These are phyloP conservation scores for Apiospora marii DNA, from an alignment of 2,329 filamentous ascomycete species.

Conservation along the genomic window DNA sequence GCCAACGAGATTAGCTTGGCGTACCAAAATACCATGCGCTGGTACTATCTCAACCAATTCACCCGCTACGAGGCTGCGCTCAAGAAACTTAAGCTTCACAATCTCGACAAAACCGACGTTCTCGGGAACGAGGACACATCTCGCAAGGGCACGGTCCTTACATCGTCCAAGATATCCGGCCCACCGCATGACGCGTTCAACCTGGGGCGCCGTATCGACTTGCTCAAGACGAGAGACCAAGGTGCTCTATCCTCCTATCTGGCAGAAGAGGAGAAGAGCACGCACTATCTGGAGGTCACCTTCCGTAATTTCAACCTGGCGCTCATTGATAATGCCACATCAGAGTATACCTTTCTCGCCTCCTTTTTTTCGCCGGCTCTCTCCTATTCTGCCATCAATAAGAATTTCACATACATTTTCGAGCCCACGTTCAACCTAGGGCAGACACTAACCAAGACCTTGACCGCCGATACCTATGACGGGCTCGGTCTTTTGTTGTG, in stretches of 20 bases:
- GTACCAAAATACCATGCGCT: conserved; percentile 98
- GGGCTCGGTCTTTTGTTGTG: conserved; percentile 88
- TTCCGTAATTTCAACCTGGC: conserved; percentile 97
- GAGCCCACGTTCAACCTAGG: conserved; percentile 89
- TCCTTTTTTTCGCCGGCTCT: conserved; percentile 85
- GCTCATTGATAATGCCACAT: conserved; percentile 89
- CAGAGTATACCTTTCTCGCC: conserved; percentile 93
- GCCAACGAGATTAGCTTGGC: conserved; percentile 91
- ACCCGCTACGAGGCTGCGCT: conserved; percentile 85
- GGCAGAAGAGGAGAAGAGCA: conserved; percentile 86
- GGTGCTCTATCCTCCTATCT: conserved; percentile 85
- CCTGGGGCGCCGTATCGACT: conserved; percentile 84
- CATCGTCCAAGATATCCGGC: conserved; percentile 57
- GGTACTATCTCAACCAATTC: conserved; percentile 96
- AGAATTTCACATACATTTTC: conserved; percentile 87
- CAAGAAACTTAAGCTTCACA: conserved; percentile 83
- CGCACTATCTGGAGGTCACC: conserved; percentile 87
- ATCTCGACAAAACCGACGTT: conserved; percentile 82
- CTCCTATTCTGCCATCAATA: conserved; percentile 78
- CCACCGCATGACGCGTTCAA: conserved; percentile 87
- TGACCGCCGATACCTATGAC: conserved; percentile 81
- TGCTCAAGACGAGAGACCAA: conserved; percentile 76
- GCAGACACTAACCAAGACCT: conserved; percentile 75
- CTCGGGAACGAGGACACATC: conserved; percentile 79
- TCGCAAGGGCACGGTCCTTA: conserved; percentile 68